Evolutionary conservation across 2,329 filamentous ascomycete species (phyloP).

Genomic region (Neocatenulostroma microsporum): DNA sequence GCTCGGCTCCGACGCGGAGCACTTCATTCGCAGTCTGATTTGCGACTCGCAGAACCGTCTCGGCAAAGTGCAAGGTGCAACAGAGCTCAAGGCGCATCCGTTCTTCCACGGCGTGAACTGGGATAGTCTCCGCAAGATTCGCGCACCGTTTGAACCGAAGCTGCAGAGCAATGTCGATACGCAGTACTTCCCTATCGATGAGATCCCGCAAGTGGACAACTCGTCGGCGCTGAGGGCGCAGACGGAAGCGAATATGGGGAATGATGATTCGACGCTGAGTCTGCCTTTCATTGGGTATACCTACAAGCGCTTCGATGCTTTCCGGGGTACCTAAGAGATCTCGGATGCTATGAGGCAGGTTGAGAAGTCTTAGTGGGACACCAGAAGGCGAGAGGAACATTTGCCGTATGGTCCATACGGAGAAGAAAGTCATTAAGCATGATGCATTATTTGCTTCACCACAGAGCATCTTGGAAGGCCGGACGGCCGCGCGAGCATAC

Average conservation of each 20-base stretch:
- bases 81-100: constrained; percentile 85
- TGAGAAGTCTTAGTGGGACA: too few species aligned
- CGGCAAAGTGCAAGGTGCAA: constrained; percentile 70
- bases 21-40: constrained; percentile 85
- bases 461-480: too few species aligned
- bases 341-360: too few species aligned
- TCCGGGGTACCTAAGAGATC: constrained; percentile 36
- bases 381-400: too few species aligned
- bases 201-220: constrained; percentile 95
- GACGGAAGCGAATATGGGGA: constrained; percentile 60
- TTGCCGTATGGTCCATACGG: too few species aligned
- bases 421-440: too few species aligned
- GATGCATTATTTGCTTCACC: too few species aligned
- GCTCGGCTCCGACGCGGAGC: constrained; percentile 79
- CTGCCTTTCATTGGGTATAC: constrained; percentile 94
- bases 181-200: constrained; percentile 96
- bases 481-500: too few species aligned
- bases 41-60: constrained; percentile 91
- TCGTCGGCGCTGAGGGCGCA: constrained; percentile 79
- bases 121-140: constrained; percentile 83
- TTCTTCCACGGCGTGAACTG: constrained; percentile 98
- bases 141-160: constrained; percentile 91
- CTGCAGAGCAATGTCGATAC: constrained; percentile 91
- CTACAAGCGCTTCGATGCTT: constrained; percentile 88
- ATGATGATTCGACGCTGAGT: constrained; percentile 88